Evolutionary conservation across 1,284 basidiomycete species (phyloP).

Genomic region (Cutaneotrichosporon cyanovorans): DNA sequence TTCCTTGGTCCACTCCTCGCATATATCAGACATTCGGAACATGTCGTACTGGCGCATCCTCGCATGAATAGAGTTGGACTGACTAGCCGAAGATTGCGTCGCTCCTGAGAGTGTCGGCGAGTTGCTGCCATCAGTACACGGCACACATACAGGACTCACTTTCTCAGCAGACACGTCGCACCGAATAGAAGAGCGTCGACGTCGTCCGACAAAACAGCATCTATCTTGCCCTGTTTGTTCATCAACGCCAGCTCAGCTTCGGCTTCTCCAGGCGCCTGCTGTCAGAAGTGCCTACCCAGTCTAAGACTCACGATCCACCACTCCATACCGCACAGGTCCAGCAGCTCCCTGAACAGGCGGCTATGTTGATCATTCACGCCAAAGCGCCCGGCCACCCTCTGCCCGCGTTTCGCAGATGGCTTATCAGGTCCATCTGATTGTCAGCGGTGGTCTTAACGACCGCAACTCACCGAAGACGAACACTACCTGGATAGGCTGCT

Average conservation of each 20-base stretch:
- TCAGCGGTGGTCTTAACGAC: background rate
- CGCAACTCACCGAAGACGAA: constrained; percentile 67
- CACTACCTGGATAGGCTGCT: constrained; percentile 70
- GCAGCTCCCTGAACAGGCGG: constrained; percentile 65
- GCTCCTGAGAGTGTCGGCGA: constrained; percentile 61
- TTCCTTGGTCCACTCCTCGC: constrained; percentile 18
- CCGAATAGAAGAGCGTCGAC: constrained; percentile 90
- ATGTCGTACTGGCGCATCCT: constrained; percentile 64
- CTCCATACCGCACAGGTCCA: constrained; percentile 82
- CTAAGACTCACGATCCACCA: constrained; percentile 59
- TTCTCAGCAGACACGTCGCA: constrained; percentile 69
- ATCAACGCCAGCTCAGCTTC: constrained; percentile 91
- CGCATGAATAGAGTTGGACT: background rate
- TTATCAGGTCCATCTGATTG: constrained; percentile 64
- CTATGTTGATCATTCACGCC: constrained; percentile 57
- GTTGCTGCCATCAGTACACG: constrained; percentile 52
- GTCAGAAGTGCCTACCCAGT: background rate
- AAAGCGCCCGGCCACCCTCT: constrained; percentile 47
- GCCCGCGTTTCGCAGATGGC: constrained; percentile 70
- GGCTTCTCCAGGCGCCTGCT: constrained; percentile 83
- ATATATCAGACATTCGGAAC: constrained; percentile 54
- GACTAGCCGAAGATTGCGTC: constrained; percentile 13
- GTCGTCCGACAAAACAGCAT: constrained; percentile 86
- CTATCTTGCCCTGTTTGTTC: constrained; percentile 70
- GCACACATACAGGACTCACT: constrained; percentile 46